Percentiles rank a stretch among this genome's conserved stretches.
Evolutionary conservation across 2,329 filamentous ascomycete genomes (phyloP).

Genomic region (Cladosporium sp.): DNA sequence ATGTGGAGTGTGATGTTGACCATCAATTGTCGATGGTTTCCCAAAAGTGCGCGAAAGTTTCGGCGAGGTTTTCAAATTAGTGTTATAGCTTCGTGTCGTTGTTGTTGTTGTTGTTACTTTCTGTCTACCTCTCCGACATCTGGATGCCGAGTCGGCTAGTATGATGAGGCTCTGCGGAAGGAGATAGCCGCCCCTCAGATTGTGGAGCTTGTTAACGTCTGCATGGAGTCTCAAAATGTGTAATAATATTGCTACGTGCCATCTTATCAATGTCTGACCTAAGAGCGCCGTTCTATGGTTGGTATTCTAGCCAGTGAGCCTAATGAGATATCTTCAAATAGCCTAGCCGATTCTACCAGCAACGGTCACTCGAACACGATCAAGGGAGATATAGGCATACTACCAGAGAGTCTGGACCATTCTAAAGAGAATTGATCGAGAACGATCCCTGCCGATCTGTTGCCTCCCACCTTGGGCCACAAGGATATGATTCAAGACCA

Average conservation of each 20-base stretch:
- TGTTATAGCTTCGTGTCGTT: background rate
- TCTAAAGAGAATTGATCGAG: background rate
- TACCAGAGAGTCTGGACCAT: background rate
- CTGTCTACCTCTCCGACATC: background rate
- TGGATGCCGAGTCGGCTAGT: background rate
- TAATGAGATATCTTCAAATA: background rate
- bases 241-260: no score
- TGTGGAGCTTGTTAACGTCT: background rate
- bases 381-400: background rate
- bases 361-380: background rate
- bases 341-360: background rate
- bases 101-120: slow-evolving; percentile 2
- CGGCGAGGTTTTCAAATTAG: background rate
- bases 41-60: background rate
- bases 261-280: no score
- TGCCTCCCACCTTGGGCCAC: background rate
- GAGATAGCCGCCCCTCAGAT: slow-evolving; percentile 9
- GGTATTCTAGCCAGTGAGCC: no score
- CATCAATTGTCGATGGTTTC: background rate
- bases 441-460: slow-evolving; percentile 9
- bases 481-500: background rate
- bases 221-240: background rate
- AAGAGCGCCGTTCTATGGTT: no score
- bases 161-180: slow-evolving; percentile 9
- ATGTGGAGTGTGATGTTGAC: slow-evolving; percentile 29